phyloP scores from a whole-genome alignment of 768 basidiomycete species.

The Lactifluus rugatus region DNA sequence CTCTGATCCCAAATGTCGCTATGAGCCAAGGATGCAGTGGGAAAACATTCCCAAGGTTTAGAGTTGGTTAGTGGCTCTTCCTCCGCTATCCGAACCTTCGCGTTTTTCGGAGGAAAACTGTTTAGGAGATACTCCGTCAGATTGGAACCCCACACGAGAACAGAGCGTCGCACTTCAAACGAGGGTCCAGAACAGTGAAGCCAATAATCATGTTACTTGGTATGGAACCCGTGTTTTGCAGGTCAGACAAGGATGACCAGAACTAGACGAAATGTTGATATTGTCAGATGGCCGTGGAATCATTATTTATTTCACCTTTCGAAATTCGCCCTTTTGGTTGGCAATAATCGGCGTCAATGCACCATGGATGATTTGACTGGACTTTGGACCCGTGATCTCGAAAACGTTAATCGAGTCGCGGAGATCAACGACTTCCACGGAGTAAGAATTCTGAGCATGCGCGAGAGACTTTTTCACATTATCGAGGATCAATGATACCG shows the following conservation, averaged over 20 bases:
- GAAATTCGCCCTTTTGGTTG: constrained; percentile 46
- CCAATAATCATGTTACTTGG: constrained; percentile 73
- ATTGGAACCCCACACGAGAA: not conserved
- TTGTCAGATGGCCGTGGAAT: not conserved
- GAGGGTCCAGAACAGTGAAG: constrained; percentile 74
- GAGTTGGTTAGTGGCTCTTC: constrained; percentile 22
- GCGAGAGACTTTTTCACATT: constrained; percentile 22
- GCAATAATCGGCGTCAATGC: constrained; percentile 23
- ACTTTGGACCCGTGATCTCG: constrained; percentile 83
- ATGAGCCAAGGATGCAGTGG: constrained; percentile 47
- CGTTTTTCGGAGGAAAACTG: constrained; percentile 81
- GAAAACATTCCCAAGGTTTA: constrained; percentile 35
- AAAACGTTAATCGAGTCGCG: constrained; percentile 67
- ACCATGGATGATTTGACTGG: constrained; percentile 51
- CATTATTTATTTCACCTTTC: constrained; percentile 34
- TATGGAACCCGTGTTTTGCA: constrained; percentile 57
- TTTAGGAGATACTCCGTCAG: not conserved
- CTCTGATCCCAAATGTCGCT: constrained; percentile 68
- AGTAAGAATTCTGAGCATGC: constrained; percentile 23
- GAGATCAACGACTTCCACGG: constrained; percentile 63
- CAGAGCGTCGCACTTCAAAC: constrained; percentile 52
- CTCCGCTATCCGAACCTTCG: constrained; percentile 33
- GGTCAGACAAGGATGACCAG: constrained; percentile 51
- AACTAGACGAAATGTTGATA: constrained; percentile 35
- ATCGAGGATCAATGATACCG: constrained; percentile 43